A percentile compares a stretch with the other conserved stretches of the same genome.
phyloP scores from a whole-genome alignment of 352 stramenopile genomes.

The Phytopythium montanum region DNA sequence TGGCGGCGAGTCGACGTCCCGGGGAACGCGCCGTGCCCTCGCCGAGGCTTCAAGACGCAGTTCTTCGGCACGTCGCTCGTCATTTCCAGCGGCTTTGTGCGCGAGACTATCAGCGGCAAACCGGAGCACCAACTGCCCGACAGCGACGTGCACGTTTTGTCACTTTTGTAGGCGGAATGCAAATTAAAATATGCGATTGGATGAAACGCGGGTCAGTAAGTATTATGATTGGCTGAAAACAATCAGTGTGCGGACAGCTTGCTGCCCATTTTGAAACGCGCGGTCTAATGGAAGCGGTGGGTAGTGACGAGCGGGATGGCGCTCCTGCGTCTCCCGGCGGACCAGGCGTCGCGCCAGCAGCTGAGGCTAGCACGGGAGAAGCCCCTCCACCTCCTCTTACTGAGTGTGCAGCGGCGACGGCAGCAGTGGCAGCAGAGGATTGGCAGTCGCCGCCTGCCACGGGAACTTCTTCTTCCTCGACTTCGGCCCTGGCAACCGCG shows the following conservation, averaged over 20 bases:
- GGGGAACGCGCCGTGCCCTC: slow-evolving; percentile 42
- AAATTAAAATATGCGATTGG: no score
- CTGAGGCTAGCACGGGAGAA: not conserved
- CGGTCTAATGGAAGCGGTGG: not conserved
- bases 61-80: slow-evolving; percentile 74
- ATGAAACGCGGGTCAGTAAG: not conserved
- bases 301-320: not conserved
- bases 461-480: not conserved
- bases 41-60: slow-evolving; percentile 74
- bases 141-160: slow-evolving; percentile 53
- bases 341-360: not conserved
- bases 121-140: slow-evolving; percentile 55
- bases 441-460: slow-evolving; percentile 1
- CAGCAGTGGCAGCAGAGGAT: not conserved
- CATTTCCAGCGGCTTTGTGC: slow-evolving; percentile 72
- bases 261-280: not conserved
- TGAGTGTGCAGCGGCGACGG: not conserved
- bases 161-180: slow-evolving; percentile 12
- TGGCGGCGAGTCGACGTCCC: slow-evolving; percentile 33
- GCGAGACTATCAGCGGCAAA: slow-evolving; percentile 26
- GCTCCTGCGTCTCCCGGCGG: not conserved
- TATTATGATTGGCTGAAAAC: not conserved
- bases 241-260: no score
- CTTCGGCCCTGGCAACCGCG: not conserved
- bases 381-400: not conserved